Conservation (phyloP, 768 basidiomycete species). For the Mycena indigotica region DNA sequence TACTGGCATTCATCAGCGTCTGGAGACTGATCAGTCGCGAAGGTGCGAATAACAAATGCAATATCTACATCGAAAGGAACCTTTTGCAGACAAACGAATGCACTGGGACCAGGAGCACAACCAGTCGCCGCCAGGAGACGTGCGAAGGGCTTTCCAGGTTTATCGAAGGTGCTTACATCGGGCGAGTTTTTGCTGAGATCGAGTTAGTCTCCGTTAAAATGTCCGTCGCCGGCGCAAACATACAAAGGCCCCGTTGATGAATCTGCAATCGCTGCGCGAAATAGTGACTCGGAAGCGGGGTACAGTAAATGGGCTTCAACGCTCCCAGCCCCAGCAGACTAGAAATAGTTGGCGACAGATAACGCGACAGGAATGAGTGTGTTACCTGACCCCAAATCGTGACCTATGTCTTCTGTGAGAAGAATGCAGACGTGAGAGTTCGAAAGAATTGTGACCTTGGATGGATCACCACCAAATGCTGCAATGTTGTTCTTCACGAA, state of each 20-base stretch:
- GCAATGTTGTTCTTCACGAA: slow-evolving; percentile 68
- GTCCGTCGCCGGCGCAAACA: too few species aligned
- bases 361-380: too few species aligned
- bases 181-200: slow-evolving; percentile 60
- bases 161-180: slow-evolving; percentile 48
- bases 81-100: slow-evolving; percentile 47
- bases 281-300: slow-evolving; percentile 38
- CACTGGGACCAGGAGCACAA: slow-evolving; percentile 40
- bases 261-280: slow-evolving; percentile 56
- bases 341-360: too few species aligned
- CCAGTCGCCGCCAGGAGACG: slow-evolving; percentile 48
- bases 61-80: slow-evolving; percentile 51
- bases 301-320: slow-evolving; percentile 52
- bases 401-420: too few species aligned
- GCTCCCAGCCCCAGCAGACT: slow-evolving; percentile 58
- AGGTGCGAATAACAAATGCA: neutral
- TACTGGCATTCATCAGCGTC: slow-evolving; percentile 53
- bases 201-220: too few species aligned
- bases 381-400: slow-evolving; percentile 59
- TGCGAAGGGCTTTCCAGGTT: slow-evolving; percentile 52
- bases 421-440: too few species aligned
- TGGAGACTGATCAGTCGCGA: slow-evolving; percentile 19
- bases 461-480: slow-evolving; percentile 64
- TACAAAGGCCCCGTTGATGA: slow-evolving; percentile 59
- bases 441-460: slow-evolving; percentile 53